phyloP scores from a whole-genome alignment of 148 eudicot genomes.

The Limonium bicolor region DNA sequence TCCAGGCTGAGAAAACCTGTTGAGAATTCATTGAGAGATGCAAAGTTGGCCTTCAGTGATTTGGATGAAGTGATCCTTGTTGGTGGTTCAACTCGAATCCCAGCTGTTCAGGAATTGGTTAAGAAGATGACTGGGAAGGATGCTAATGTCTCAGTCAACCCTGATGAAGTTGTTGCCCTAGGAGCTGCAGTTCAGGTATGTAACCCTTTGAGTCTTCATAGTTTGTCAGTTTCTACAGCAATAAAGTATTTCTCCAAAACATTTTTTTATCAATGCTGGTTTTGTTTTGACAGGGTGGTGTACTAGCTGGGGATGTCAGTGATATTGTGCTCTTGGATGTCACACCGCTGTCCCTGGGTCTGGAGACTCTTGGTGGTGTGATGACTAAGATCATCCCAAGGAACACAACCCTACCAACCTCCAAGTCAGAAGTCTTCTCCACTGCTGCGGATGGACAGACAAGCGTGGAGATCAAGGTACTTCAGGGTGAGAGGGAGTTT shows the following conservation, averaged over 20 bases:
- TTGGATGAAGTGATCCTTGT: constrained; percentile 59
- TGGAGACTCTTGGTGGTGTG: constrained; percentile 62
- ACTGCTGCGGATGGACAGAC: constrained; percentile 75
- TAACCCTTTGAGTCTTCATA: neutral
- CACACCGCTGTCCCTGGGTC: constrained; percentile 41
- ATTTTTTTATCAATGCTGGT: neutral
- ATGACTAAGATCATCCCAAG: constrained; percentile 66
- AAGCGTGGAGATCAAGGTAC: constrained; percentile 57
- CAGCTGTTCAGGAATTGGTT: constrained; percentile 53
- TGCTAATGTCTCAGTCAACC: constrained; percentile 54
- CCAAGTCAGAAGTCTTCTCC: constrained; percentile 61
- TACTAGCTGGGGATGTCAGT: constrained; percentile 63
- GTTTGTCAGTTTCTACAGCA: neutral
- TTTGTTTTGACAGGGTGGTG: constrained; percentile 28
- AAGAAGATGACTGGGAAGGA: constrained; percentile 48
- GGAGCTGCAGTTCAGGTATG: constrained; percentile 63
- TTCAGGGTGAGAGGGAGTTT: constrained; percentile 61
- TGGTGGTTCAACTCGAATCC: constrained; percentile 61
- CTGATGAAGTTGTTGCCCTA: constrained; percentile 69
- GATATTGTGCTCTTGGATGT: constrained; percentile 57
- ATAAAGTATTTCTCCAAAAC: neutral
- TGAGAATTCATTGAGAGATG: constrained; percentile 51
- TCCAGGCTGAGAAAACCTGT: constrained; percentile 47
- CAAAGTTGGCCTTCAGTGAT: constrained; percentile 40
- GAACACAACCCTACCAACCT: constrained; percentile 54